Percentiles rank a stretch among this genome's conserved stretches.
phyloP scores from a whole-genome alignment of 1,139 yeast genomes.

The Candida sanyaensis region DNA sequence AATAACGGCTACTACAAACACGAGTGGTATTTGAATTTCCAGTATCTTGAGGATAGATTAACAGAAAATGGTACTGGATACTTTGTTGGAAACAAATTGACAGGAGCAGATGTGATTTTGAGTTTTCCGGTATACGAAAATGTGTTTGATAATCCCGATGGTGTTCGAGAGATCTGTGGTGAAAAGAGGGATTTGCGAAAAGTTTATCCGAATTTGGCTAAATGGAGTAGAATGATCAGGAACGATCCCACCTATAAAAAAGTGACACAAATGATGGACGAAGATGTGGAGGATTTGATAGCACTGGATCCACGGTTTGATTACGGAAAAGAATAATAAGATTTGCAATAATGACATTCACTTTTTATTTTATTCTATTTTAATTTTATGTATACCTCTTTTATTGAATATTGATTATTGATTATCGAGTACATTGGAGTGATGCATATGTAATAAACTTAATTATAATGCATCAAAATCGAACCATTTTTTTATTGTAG shows the following conservation, averaged over 20 bases:
- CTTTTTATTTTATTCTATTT: background rate
- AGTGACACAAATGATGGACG: slow-evolving; percentile 32
- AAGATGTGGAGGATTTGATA: slow-evolving; percentile 22
- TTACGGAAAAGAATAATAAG: slow-evolving; percentile 10
- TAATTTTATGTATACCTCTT: background rate
- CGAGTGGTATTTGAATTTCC: slow-evolving; percentile 43
- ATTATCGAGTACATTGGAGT: too few relatives aligned
- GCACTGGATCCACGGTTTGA: slow-evolving; percentile 15
- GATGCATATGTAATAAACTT: too few relatives aligned
- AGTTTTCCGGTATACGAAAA: slow-evolving; percentile 48
- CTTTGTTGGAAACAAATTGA: slow-evolving; percentile 56
- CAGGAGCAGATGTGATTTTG: slow-evolving; percentile 62
- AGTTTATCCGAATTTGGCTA: slow-evolving; percentile 31
- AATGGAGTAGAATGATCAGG: slow-evolving; percentile 41
- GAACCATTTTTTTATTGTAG: too few relatives aligned
- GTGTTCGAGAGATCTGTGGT: slow-evolving; percentile 35
- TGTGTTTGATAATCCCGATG: slow-evolving; percentile 42
- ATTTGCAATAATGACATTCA: background rate
- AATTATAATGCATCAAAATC: too few relatives aligned
- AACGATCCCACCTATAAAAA: slow-evolving; percentile 30
- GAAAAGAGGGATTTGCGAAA: slow-evolving; percentile 34
- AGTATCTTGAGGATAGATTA: slow-evolving; percentile 42
- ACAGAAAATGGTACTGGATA: slow-evolving; percentile 43
- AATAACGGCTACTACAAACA: slow-evolving; percentile 44
- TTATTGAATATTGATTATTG: background rate